phyloP scores from a whole-genome alignment of 1,139 yeast species.

The Yamadazyma aaseri region DNA sequence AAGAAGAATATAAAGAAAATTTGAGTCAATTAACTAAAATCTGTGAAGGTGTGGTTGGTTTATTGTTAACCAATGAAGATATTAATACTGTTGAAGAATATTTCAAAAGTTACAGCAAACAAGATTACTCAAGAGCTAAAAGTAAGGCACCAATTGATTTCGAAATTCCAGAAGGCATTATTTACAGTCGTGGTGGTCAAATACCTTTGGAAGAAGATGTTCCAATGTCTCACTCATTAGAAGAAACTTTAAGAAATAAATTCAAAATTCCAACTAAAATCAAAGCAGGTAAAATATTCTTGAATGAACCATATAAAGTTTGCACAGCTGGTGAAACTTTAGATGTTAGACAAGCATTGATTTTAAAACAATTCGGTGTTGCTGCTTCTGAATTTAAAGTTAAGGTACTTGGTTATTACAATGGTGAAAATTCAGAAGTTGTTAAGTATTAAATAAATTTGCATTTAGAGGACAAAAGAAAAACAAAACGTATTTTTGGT shows the following conservation, averaged over 20 bases:
- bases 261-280: slow-evolving; percentile 90
- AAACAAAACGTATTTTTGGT: too few species aligned
- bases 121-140: slow-evolving; percentile 90
- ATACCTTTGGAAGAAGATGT: slow-evolving; percentile 88
- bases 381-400: slow-evolving; percentile 92
- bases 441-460: slow-evolving; percentile 19
- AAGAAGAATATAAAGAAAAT: slow-evolving; percentile 87
- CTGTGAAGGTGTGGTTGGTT: slow-evolving; percentile 75
- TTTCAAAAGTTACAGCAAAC: slow-evolving; percentile 72
- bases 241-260: slow-evolving; percentile 84
- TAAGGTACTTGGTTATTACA: slow-evolving; percentile 71
- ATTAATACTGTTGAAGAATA: slow-evolving; percentile 84
- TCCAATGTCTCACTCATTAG: slow-evolving; percentile 94
- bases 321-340: slow-evolving; percentile 77
- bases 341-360: slow-evolving; percentile 88
- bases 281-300: slow-evolving; percentile 79
- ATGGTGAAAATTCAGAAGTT: slow-evolving; percentile 47
- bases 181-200: slow-evolving; percentile 95
- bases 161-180: slow-evolving; percentile 82
- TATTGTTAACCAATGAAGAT: slow-evolving; percentile 82
- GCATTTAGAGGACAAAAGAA: too few species aligned
- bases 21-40: slow-evolving; percentile 63
- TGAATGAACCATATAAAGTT: slow-evolving; percentile 75
- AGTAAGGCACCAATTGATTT: slow-evolving; percentile 79
- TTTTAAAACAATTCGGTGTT: slow-evolving; percentile 91